Base-by-base conservation (phyloP, 352 stramenopile species). In the Nothophytophthora sp. region DNA sequence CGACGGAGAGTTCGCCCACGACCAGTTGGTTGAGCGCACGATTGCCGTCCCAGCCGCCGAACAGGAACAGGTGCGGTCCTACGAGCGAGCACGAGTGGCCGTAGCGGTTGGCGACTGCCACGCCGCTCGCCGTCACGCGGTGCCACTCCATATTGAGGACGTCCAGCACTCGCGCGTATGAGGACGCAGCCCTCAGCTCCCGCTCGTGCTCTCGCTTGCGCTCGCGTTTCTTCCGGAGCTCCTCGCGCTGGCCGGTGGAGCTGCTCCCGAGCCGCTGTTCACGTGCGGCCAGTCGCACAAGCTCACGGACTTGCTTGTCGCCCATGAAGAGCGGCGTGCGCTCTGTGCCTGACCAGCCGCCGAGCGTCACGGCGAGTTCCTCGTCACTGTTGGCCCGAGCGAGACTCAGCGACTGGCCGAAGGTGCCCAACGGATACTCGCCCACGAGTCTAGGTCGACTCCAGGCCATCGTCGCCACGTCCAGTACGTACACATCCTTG, bases 41-140 rank as follows among this genome's bases (percentile, higher is more conserved):
- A 50, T 90, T 92, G 38, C 83, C 83, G 36, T 91, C 83, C 83
- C 81, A 94, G 38, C 83, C 83, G 15, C 83, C 83, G 36, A 91
- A 93, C 25, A 91, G 29, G 37, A 92, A 93, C 9, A 92, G 30
- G 38, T 90, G 72, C 23, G 71, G 60, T 12, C 83, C 83, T 8
- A 91, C 75, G 27, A 88, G 35, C 13, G 75, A 86, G 7, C 57
- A 74, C 16, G 73, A 72, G 57, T 93, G 83, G 5, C 83, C 81
- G 47, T 93, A 93, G 9, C 83, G 81, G 40, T 87, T 93, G 11
- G 60, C 40, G 12, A 90, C 70, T 2, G 42, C 30, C 4, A 77
- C 61, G 9, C 82, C 82, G 13, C 80, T 50, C 0, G 53, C 59
- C 22, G 51, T 30, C 10, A 76, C 64, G 16, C 49, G 62, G 54